Evolutionary conservation across 2,329 filamentous ascomycete species (phyloP).

Genomic region (Talaromyces funiculosus): DNA sequence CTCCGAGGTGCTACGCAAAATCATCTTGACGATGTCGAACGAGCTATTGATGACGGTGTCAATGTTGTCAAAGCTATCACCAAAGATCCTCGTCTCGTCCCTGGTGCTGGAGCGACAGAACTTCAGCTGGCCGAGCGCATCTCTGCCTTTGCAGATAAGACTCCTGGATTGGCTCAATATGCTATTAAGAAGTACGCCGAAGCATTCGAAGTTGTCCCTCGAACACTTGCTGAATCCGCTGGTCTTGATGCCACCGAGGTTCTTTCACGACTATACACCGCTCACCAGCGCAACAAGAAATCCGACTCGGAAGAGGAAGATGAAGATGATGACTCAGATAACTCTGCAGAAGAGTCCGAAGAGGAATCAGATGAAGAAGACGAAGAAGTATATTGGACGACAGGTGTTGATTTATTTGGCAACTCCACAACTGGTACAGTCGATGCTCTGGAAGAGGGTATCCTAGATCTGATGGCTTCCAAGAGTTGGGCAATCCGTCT

Average conservation of each 20-base stretch:
- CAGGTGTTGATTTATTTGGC: slow-evolving; percentile 93
- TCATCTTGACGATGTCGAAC: slow-evolving; percentile 93
- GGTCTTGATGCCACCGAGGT: slow-evolving; percentile 97
- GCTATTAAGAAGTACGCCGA: slow-evolving; percentile 97
- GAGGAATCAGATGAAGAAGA: slow-evolving; percentile 32
- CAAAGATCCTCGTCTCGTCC: slow-evolving; percentile 81
- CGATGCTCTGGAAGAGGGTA: slow-evolving; percentile 80
- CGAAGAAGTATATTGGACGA: slow-evolving; percentile 77
- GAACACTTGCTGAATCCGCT: slow-evolving; percentile 88
- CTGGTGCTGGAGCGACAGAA: slow-evolving; percentile 90
- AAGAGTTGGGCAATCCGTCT: slow-evolving; percentile 98
- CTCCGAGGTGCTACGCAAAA: slow-evolving; percentile 95
- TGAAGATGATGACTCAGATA: slow-evolving; percentile 17
- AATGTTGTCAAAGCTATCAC: slow-evolving; percentile 99
- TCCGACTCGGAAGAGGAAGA: slow-evolving; percentile 17
- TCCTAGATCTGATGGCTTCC: slow-evolving; percentile 82
- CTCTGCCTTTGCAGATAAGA: slow-evolving; percentile 84
- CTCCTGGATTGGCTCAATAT: slow-evolving; percentile 86
- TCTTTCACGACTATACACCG: slow-evolving; percentile 83
- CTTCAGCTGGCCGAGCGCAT: slow-evolving; percentile 90
- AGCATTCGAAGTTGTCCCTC: slow-evolving; percentile 93
- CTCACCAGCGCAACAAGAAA: slow-evolving; percentile 59
- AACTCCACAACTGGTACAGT: slow-evolving; percentile 73
- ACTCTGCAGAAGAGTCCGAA: slow-evolving; percentile 22
- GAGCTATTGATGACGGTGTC: slow-evolving; percentile 94